These are phyloP conservation scores for Trypanosoma melophagium DNA, from an alignment of 208 protist genomes.

Conservation along the genomic window DNA sequence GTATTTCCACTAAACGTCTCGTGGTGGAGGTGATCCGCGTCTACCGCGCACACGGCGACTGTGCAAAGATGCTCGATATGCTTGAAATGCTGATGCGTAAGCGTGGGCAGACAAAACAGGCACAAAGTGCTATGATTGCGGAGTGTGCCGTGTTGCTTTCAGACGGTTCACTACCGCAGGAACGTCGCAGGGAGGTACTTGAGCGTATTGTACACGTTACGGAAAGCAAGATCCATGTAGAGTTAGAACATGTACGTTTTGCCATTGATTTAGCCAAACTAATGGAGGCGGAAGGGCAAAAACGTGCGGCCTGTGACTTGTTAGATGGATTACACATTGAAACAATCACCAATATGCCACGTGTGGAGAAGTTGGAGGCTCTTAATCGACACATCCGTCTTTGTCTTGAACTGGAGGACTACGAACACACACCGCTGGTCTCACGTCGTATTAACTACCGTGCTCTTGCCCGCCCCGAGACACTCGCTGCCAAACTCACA, in stretches of 20 bases:
- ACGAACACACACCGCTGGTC: conserved; percentile 92
- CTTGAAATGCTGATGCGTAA: conserved; percentile 92
- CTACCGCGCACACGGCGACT: conserved; percentile 79
- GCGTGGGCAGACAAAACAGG: conserved; percentile 92
- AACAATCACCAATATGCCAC: conserved; percentile 97
- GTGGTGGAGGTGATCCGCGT: conserved; percentile 88
- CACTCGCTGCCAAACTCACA: conserved; percentile 69
- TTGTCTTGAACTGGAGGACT: conserved; percentile 93
- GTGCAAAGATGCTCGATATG: conserved; percentile 81
- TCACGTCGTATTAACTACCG: conserved; percentile 93
- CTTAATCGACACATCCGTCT: conserved; percentile 96
- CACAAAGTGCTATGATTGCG: conserved; percentile 91
- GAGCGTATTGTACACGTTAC: conserved; percentile 89
- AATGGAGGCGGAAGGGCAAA: conserved; percentile 88
- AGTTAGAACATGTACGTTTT: conserved; percentile 94
- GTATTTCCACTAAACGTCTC: conserved; percentile 73
- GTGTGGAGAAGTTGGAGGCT: conserved; percentile 94
- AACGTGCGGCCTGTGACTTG: conserved; percentile 91
- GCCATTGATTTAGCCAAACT: conserved; percentile 90
- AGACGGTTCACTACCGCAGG: conserved; percentile 46
- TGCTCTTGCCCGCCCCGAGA: conserved; percentile 66
- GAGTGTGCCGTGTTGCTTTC: conserved; percentile 74
- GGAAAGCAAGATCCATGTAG: conserved; percentile 96
- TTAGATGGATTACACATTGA: conserved; percentile 95
- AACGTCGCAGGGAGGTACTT: conserved; percentile 81